Evolutionary conservation across 1,284 basidiomycete genomes (phyloP), one percentile per base, ranked within the genome.

Genomic region (Peniophora sp.): DNA sequence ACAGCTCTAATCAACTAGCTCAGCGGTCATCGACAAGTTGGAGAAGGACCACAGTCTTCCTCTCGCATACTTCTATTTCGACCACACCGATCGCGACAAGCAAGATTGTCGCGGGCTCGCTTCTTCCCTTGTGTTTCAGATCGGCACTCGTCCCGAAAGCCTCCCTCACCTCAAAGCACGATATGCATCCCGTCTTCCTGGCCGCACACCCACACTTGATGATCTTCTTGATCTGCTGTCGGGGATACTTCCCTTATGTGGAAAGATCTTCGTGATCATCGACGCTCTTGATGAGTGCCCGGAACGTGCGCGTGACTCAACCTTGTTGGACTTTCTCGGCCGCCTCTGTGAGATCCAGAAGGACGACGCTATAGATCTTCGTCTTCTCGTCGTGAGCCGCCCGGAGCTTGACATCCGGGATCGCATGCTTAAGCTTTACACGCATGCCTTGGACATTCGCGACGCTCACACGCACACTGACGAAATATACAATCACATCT

Each of bases 281-380:
- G 43, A 45, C 23, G 43, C 43, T 24, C 43, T 45, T 15, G 43
- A 45, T 24, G 43, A 45, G 20, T 45, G 43, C n/a, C 43, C 43
- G 12, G 37, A 41, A 15, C 37, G 8, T n/a, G 37, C 6, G 15
- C 15, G 37, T 8, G 15, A 36, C 37, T 17, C 15, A n/a, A 15
- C 8, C n/a, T 10, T 45, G 20, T 24, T 45, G 5, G n/a, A 9
- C 9, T 20, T 45, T 15, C 18, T 45, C 23, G 5, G 23, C 9
- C 18, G 23, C 9, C 43, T 45, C 23, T 9, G 18, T 22, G 22
- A 45, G 9, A 8, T 22, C 10, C 27, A 32, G 27, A 9, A 24
- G 8, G 14, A 8, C 43, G 18, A 24, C 20, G 10, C n/a, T 20
- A 6, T 45, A 9, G 27, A 32, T 32, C 27, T 32, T 32, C 43